A percentile compares a stretch with the other conserved stretches of the same genome.
These are phyloP conservation scores for Cadophora sp. DNA, from an alignment of 2,329 filamentous ascomycete genomes.

Conservation along the genomic window DNA sequence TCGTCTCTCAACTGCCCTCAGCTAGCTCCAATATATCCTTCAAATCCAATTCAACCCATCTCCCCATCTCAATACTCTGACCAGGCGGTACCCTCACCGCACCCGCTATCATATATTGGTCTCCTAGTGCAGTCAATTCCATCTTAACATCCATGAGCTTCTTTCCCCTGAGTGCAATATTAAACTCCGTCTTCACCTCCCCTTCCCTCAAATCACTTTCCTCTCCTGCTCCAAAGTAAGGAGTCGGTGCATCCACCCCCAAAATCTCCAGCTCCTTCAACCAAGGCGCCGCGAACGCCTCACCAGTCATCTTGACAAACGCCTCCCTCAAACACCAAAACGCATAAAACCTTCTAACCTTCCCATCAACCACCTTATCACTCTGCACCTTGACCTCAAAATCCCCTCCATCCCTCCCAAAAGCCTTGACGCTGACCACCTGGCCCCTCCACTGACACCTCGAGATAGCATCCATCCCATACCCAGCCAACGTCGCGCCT, in stretches of 20 bases:
- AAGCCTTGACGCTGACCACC: conserved; percentile 30
- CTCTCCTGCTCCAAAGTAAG: conserved; percentile 10
- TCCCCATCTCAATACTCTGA: conserved; percentile 20
- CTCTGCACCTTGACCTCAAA: conserved; percentile 11
- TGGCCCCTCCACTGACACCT: conserved; percentile 38
- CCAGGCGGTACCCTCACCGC: conserved; percentile 31
- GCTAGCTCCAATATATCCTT: conserved; percentile 38
- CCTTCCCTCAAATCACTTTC: conserved; percentile 33
- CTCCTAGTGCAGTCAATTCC: conserved; percentile 40
- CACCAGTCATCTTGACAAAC: conserved; percentile 83
- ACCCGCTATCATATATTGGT: conserved; percentile 42
- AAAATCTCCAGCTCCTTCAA: conserved; percentile 73
- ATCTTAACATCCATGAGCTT: conserved; percentile 41
- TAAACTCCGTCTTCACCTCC: conserved; percentile 33
- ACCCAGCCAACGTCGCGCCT: not conserved
- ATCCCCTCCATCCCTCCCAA: conserved; percentile 19
- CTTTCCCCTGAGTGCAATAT: conserved; percentile 37
- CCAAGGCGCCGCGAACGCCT: conserved; percentile 78
- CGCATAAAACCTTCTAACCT: conserved; percentile 75
- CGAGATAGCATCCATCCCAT: conserved; percentile 36
- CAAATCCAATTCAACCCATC: conserved; percentile 36
- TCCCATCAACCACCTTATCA: conserved; percentile 58
- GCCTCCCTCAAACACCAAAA: conserved; percentile 82
- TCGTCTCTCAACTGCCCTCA: conserved; percentile 27
- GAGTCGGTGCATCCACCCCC: conserved; percentile 52